Evolutionary conservation across 2,329 filamentous ascomycete genomes (phyloP).

Genomic region (Hypoxylon sp.): DNA sequence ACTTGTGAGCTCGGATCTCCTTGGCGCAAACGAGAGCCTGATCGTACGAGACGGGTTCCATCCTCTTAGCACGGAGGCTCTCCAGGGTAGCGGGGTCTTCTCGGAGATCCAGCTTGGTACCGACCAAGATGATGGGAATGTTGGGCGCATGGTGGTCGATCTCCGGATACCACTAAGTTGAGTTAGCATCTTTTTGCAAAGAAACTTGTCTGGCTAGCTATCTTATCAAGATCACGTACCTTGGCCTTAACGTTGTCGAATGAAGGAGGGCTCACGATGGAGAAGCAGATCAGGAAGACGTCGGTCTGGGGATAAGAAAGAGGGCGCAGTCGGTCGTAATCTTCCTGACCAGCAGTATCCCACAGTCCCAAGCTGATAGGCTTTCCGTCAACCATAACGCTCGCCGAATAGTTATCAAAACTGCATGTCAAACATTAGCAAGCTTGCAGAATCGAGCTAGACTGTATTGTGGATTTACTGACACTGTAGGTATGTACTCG

Average conservation of each 20-base stretch:
- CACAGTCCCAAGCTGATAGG: constrained; percentile 96
- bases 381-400: constrained; percentile 98
- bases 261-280: constrained; percentile 95
- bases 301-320: constrained; percentile 99
- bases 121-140: constrained; percentile 96
- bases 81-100: constrained; percentile 89
- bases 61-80: constrained; percentile 88
- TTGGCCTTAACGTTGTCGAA: constrained; percentile 99
- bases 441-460: constrained; percentile 22
- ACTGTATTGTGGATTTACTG: constrained; percentile 57
- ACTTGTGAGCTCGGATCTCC: constrained; percentile 96
- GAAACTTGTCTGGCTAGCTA: not conserved
- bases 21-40: constrained; percentile 90
- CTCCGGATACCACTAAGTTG: constrained; percentile 89
- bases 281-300: constrained; percentile 98
- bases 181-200: constrained; percentile 31
- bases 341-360: constrained; percentile 99
- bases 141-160: constrained; percentile 97
- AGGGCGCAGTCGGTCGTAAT: constrained; percentile 95
- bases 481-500: constrained; percentile 99
- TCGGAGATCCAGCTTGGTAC: constrained; percentile 95
- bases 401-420: constrained; percentile 99
- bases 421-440: constrained; percentile 62
- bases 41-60: constrained; percentile 97
- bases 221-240: constrained; percentile 67